These are phyloP conservation scores for Stagonosporopsis chrysanthemi DNA, from an alignment of 2,329 filamentous ascomycete species.

Conservation along the genomic window DNA sequence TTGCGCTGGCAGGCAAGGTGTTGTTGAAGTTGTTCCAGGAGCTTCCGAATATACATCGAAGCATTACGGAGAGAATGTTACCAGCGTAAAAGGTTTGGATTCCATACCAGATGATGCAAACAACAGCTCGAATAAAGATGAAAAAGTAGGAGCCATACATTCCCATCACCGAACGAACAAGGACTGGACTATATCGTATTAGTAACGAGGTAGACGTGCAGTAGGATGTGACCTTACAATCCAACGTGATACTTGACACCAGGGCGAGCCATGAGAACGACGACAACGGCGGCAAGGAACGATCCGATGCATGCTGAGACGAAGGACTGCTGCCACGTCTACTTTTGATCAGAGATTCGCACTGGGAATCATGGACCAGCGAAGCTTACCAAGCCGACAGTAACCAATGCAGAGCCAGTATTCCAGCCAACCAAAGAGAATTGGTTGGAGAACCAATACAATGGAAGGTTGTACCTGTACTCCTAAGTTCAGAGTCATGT, in stretches of 20 bases:
- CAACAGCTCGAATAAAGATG: conserved; percentile 48
- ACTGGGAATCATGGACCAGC: not conserved
- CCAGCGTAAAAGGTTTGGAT: conserved; percentile 36
- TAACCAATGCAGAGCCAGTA: conserved; percentile 27
- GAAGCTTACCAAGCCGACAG: conserved; percentile 24
- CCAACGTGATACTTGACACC: conserved; percentile 36
- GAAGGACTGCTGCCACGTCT: conserved; percentile 38
- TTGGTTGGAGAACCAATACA: conserved; percentile 34
- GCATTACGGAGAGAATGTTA: conserved; percentile 46
- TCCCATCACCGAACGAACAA: conserved; percentile 33
- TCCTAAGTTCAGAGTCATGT: conserved; percentile 18
- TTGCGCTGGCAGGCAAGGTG: conserved; percentile 35
- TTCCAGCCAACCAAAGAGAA: conserved; percentile 34
- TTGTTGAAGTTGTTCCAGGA: conserved; percentile 47
- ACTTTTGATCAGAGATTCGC: conserved; percentile 1
- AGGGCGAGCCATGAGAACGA: conserved; percentile 33
- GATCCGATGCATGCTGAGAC: conserved; percentile 32
- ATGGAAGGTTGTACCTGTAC: conserved; percentile 28
- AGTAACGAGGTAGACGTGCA: not conserved
- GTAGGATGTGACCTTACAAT: conserved; percentile 6
- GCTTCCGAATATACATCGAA: conserved; percentile 51
- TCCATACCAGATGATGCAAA: conserved; percentile 52
- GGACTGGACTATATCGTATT: conserved; percentile 22
- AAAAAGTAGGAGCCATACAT: conserved; percentile 53
- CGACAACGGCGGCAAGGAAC: conserved; percentile 32